A percentile compares a stretch with the other conserved stretches of the same genome.
Conservation (phyloP, 257 asterid species). For the Solanum habrochaites region DNA sequence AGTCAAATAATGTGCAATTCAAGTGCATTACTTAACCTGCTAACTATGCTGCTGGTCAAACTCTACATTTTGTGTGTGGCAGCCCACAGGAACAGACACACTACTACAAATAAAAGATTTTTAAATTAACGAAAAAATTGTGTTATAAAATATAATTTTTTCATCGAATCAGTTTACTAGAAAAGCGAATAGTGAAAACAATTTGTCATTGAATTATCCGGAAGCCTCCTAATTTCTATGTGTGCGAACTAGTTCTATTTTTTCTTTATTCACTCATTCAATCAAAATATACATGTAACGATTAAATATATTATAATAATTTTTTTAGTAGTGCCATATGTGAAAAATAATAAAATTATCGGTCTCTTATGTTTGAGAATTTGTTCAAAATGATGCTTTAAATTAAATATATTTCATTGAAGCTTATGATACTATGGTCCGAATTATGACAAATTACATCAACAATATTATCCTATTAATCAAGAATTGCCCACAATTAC, state of each 20-base stretch:
- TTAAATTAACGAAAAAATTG: too few relatives aligned
- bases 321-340: not conserved
- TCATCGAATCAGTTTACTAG: too few relatives aligned
- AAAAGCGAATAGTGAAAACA: rapidly evolving
- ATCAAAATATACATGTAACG: not conserved
- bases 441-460: not conserved
- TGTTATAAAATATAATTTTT: too few relatives aligned
- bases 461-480: not conserved
- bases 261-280: not conserved
- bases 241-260: too few relatives aligned
- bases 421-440: not conserved
- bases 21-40: not conserved
- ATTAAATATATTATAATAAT: too few relatives aligned
- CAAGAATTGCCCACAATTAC: not conserved
- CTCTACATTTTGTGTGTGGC: too few relatives aligned
- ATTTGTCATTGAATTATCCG: too few relatives aligned
- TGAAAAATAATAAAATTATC: not conserved
- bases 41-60: too few relatives aligned
- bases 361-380: not conserved
- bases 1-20: not conserved
- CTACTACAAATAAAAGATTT: too few relatives aligned
- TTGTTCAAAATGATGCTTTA: not conserved
- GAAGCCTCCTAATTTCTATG: not conserved
- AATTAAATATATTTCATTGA: not conserved
- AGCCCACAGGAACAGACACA: too few relatives aligned